Conservation (phyloP, 768 basidiomycete species). For the Pisolithus sp. region DNA sequence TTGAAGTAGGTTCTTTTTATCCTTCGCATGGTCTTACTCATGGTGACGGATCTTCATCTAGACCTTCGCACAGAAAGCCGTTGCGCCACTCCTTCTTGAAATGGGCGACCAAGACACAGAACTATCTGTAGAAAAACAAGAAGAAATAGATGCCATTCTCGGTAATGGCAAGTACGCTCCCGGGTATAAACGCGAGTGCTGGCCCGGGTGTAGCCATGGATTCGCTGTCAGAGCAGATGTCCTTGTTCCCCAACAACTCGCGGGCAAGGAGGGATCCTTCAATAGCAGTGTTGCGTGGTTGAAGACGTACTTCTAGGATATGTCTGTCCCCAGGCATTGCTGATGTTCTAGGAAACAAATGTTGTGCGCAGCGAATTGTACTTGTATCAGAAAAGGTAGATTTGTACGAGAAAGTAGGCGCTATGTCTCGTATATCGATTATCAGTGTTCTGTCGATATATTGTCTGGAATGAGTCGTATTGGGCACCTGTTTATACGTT, state of each 20-base stretch:
- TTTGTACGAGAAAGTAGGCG: too few relatives aligned
- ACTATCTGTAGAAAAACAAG: slow-evolving; percentile 30
- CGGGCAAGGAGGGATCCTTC: slow-evolving; percentile 38
- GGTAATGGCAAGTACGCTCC: slow-evolving; percentile 32
- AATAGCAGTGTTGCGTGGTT: slow-evolving; percentile 32
- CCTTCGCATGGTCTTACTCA: not conserved
- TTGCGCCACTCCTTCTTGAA: slow-evolving; percentile 39
- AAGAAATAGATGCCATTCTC: slow-evolving; percentile 32
- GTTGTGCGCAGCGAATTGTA: too few relatives aligned
- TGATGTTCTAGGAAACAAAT: too few relatives aligned
- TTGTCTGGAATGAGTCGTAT: too few relatives aligned
- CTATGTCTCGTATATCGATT: too few relatives aligned
- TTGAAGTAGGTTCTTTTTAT: slow-evolving; percentile 23
- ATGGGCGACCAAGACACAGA: slow-evolving; percentile 29
- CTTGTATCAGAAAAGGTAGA: too few relatives aligned
- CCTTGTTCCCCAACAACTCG: slow-evolving; percentile 22
- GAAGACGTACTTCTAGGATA: slow-evolving; percentile 22
- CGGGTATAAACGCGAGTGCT: slow-evolving; percentile 32
- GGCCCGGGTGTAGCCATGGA: slow-evolving; percentile 37
- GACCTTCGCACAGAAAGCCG: slow-evolving; percentile 28
- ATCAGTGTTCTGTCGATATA: too few relatives aligned
- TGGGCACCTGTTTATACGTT: too few relatives aligned
- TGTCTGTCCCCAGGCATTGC: too few relatives aligned
- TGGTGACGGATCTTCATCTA: slow-evolving; percentile 6
- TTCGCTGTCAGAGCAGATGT: slow-evolving; percentile 40